phyloP scores from a whole-genome alignment of 2,329 filamentous ascomycete genomes.

The Shiraia bambusicola region DNA sequence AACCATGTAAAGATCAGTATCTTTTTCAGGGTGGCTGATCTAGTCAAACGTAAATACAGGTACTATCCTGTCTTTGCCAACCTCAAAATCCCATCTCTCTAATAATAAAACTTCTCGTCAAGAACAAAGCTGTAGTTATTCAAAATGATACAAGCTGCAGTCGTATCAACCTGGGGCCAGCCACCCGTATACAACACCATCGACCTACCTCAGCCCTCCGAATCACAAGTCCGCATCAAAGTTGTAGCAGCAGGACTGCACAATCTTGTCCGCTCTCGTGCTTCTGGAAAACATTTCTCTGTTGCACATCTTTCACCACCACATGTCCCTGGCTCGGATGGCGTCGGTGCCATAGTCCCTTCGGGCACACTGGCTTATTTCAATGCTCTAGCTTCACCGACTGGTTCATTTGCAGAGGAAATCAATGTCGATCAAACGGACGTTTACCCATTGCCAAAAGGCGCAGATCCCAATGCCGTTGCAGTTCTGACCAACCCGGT shows the following conservation, averaged over 20 bases:
- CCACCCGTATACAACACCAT: slow-evolving; percentile 36
- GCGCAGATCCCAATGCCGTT: slow-evolving; percentile 52
- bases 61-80: no score
- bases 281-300: slow-evolving; percentile 58
- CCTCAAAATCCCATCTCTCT: no score
- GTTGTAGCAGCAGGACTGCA: slow-evolving; percentile 57
- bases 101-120: no score
- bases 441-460: slow-evolving; percentile 48
- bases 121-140: not conserved
- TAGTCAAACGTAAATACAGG: no score
- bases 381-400: slow-evolving; percentile 39
- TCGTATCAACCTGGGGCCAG: slow-evolving; percentile 46
- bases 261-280: slow-evolving; percentile 56
- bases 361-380: slow-evolving; percentile 57
- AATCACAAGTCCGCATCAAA: slow-evolving; percentile 51
- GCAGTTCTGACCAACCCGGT: slow-evolving; percentile 59
- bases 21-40: no score
- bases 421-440: slow-evolving; percentile 50
- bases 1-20: no score
- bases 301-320: slow-evolving; percentile 52
- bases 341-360: slow-evolving; percentile 50
- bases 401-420: slow-evolving; percentile 51
- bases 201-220: slow-evolving; percentile 42
- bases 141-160: slow-evolving; percentile 43
- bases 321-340: slow-evolving; percentile 57